Base-by-base conservation (phyloP, 164 flowering plant species). In the Sedum album region DNA sequence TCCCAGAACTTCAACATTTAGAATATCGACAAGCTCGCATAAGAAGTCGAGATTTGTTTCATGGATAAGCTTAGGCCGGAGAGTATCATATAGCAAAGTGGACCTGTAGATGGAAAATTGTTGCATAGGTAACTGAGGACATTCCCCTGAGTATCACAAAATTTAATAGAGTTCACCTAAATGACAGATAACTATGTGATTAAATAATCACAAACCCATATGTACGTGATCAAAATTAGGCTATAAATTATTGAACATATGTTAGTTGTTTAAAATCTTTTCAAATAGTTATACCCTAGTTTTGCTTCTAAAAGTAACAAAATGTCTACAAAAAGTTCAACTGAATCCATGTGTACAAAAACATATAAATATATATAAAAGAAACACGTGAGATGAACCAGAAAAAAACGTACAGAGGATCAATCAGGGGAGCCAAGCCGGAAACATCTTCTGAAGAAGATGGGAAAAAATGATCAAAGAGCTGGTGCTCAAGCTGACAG, bases 401-500 rank as follows among this genome's bases (percentile, higher is more conserved):
- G 35, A 71, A 44, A n/a, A 35, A 35, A 77, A 81, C 97, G 85
- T 74, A 94, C 97, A 92, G 73, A 60, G 99, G 97, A 84, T 95
- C 97, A 66, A 88, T 80, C 41, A 95, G 71, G 69, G 91, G 90
- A 68, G 97, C 88, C 83, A 95, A 82, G 77, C 86, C 85, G 71
- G 94, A 82, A 75, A 87, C 76, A 77, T 95, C 96, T 70, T 84
- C 89, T 1, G 93, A 87, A 69, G 98, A 88, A 23, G 60, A 23
- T 41, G 96, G 97, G 73, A 92, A 92, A 73, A 95, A 95, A 77
- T 95, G 91, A 76, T 80, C 80, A 78, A 95, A 95, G 53, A 95
- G 90, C 73, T 92, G 97, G 69, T 90, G 92, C 82, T 95, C 99
- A 65, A 90, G 93, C 75, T 88, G 97, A 79, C 95, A 92, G 25